Base-by-base conservation (phyloP, 306 rosid species). In the Astragalus glycyphyllos region DNA sequence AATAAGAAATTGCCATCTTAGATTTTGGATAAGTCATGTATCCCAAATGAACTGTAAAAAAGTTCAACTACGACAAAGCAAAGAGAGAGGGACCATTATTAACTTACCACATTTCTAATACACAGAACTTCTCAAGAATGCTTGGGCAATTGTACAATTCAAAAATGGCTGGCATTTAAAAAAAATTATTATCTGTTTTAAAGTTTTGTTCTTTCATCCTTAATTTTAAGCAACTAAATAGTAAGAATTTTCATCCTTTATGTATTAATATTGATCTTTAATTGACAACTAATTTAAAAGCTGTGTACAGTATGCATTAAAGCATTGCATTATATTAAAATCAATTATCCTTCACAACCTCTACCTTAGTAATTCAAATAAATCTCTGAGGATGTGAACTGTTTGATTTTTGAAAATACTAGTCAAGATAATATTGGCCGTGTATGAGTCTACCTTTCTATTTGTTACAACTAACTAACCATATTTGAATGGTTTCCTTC, bases 21-120 rank as follows among this genome's bases (percentile, higher is more conserved):
- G 49, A 48, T 65, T 57, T 65, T 57, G 68, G 71, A 42, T 81
- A 71, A 26, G 51, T 5, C 17, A 34, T 48, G 11, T 51, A 48
- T 35, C 11, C 68, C 53, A 34, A 68, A 60, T 17, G 11, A 20
- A 34, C 34, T 15, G 65, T 59, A 58, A 34, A 57, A 75, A 26
- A 26, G 31, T 26, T 53, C 12, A 50, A 4, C 0, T 11, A 44
- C 32, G 8, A 29, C 47, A 67, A 48, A 14, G 4, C 48, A 2
- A 13, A n/a, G 16, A 35, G 31, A 26, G 16, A 35, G 62, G 70
- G 53, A 35, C 73, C 61, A 51, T 50, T 11, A 15, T 38, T 13
- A 31, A 11, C 14, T 61, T 61, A 14, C 32, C 11, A 6, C 15
- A 16, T 11, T 61, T 45, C 50, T 11, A 8, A 11, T 15, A 15